Percentiles rank a stretch among this genome's conserved stretches.
Conservation (phyloP, 192 early-diverging fungal species). For the Backusella tuberculispora region DNA sequence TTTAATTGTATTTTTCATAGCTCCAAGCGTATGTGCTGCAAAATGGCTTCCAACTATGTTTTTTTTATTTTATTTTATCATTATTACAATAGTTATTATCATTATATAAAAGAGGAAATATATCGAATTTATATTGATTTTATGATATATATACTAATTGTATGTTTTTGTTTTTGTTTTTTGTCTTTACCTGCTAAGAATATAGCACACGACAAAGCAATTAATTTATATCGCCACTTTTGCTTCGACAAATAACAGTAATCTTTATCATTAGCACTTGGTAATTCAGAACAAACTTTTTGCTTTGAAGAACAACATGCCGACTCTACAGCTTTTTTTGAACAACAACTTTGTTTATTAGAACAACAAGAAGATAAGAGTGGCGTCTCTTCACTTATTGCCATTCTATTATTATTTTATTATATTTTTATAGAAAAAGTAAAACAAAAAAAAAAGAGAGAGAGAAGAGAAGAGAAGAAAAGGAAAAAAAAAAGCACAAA, state of each 20-base stretch:
- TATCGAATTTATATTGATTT: neutral
- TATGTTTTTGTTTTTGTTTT: too few species aligned
- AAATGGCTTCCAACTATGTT: slow-evolving; percentile 74
- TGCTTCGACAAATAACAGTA: slow-evolving; percentile 31
- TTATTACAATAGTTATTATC: neutral
- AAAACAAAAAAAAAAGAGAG: neutral
- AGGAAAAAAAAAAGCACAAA: too few species aligned
- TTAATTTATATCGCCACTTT: slow-evolving; percentile 53
- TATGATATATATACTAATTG: neutral
- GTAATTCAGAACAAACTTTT: neutral
- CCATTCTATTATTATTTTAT: neutral
- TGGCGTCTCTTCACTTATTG: slow-evolving; percentile 20
- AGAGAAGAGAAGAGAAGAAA: neutral
- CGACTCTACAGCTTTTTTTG: neutral
- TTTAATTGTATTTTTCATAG: slow-evolving; percentile 76
- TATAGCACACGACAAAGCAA: slow-evolving; percentile 62
- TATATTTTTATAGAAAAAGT: too few species aligned
- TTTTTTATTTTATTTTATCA: neutral
- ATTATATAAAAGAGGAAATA: neutral
- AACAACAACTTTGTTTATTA: slow-evolving; percentile 14
- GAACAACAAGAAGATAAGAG: slow-evolving; percentile 1
- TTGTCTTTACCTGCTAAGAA: slow-evolving; percentile 59
- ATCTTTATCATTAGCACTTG: slow-evolving; percentile 21
- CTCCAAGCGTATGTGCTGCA: slow-evolving; percentile 72
- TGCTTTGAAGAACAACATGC: slow-evolving; percentile 21